Evolutionary conservation across 2,329 filamentous ascomycete genomes (phyloP).

Genomic region (Cyclaneusma minus): DNA sequence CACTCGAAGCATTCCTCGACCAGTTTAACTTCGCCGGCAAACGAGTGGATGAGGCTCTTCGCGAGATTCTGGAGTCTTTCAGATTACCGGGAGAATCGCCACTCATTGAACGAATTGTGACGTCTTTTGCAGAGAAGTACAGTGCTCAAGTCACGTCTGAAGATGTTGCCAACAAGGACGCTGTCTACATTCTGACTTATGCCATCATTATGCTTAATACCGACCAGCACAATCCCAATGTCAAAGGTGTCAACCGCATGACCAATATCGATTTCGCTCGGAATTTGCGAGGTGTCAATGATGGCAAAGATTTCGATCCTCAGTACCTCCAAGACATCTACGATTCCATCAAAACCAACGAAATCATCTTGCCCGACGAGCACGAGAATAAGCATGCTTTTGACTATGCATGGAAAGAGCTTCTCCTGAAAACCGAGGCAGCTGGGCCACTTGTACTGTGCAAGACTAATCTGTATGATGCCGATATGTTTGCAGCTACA

Average conservation of each 20-base stretch:
- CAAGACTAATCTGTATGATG: slow-evolving; percentile 88
- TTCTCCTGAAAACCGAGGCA: slow-evolving; percentile 69
- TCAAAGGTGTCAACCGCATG: slow-evolving; percentile 72
- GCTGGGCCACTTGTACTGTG: slow-evolving; percentile 62
- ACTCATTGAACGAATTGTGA: slow-evolving; percentile 85
- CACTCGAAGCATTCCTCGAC: slow-evolving; percentile 71
- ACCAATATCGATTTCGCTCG: slow-evolving; percentile 64
- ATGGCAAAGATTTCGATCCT: slow-evolving; percentile 65
- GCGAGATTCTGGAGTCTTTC: slow-evolving; percentile 80
- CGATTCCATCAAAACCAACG: slow-evolving; percentile 78
- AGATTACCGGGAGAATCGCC: slow-evolving; percentile 85
- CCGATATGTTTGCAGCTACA: slow-evolving; percentile 91
- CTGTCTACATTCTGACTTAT: slow-evolving; percentile 81
- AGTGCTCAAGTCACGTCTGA: slow-evolving; percentile 52
- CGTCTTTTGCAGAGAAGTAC: slow-evolving; percentile 75
- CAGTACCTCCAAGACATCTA: slow-evolving; percentile 80
- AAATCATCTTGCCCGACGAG: slow-evolving; percentile 94
- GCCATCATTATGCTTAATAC: slow-evolving; percentile 97
- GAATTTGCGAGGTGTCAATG: slow-evolving; percentile 85
- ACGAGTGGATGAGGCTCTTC: slow-evolving; percentile 77
- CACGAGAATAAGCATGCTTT: slow-evolving; percentile 95
- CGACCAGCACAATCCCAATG: slow-evolving; percentile 88
- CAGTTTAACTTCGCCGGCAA: slow-evolving; percentile 81
- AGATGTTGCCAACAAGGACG: slow-evolving; percentile 70
- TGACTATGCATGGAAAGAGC: slow-evolving; percentile 93